A percentile compares a stretch with the other conserved stretches of the same genome.
phyloP scores from a whole-genome alignment of 2,329 filamentous ascomycete genomes.

The Fusarium sp. region DNA sequence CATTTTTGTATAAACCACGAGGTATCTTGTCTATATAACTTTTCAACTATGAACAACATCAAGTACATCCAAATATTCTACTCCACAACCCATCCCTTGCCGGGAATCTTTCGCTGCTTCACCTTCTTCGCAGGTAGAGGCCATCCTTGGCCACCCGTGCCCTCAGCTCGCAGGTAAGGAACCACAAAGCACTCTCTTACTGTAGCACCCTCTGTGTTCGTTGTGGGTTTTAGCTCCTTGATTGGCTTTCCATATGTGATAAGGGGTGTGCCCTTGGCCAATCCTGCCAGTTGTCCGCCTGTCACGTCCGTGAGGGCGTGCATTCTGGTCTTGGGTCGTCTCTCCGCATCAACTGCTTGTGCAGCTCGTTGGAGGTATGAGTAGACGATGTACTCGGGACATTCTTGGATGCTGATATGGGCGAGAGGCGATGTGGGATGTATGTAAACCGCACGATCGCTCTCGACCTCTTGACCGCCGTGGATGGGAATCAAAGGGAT shows the following conservation, averaged over 20 bases:
- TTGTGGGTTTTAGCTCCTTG: conserved; percentile 75
- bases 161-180: conserved; percentile 79
- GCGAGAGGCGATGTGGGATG: conserved; percentile 88
- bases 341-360: conserved; percentile 63
- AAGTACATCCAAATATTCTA: conserved; percentile 45
- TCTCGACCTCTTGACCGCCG: conserved; percentile 53
- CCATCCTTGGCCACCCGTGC: conserved; percentile 78
- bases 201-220: conserved; percentile 53
- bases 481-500: conserved; percentile 82
- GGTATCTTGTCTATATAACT: conserved; percentile 45
- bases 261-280: conserved; percentile 88
- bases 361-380: conserved; percentile 81
- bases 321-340: conserved; percentile 82
- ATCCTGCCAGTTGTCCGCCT: conserved; percentile 78
- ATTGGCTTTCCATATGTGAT: conserved; percentile 90
- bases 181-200: conserved; percentile 85
- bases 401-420: conserved; percentile 74
- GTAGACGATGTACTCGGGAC: conserved; percentile 90
- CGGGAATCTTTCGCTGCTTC: conserved; percentile 78
- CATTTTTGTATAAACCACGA: conserved; percentile 24
- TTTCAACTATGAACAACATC: conserved; percentile 14
- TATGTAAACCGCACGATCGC: conserved; percentile 81
- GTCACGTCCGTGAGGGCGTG: conserved; percentile 85
- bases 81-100: conserved; percentile 80
- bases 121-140: conserved; percentile 88